Conservation (phyloP, 2,329 filamentous ascomycete species). For the Xylaria hypoxylon region DNA sequence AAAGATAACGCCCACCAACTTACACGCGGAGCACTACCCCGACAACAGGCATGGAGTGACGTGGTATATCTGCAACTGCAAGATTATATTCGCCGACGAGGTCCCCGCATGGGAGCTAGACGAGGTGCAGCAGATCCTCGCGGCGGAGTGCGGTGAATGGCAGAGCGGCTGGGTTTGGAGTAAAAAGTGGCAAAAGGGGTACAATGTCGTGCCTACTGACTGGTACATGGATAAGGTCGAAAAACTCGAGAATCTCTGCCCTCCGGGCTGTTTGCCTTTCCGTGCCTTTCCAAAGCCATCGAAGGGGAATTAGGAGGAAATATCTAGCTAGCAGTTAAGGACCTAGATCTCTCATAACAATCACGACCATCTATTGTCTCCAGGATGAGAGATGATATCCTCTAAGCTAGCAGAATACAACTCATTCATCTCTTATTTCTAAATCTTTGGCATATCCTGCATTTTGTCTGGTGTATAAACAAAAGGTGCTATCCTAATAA, state of each 20-base stretch:
- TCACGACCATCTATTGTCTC: too few species aligned
- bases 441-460: too few species aligned
- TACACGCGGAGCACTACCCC: background rate
- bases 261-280: background rate
- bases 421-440: too few species aligned
- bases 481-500: too few species aligned
- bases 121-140: conserved; percentile 7
- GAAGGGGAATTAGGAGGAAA: too few species aligned
- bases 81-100: background rate
- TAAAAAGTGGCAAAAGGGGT: conserved; percentile 27
- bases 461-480: too few species aligned
- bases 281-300: too few species aligned
- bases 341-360: too few species aligned
- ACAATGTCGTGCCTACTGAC: conserved; percentile 7
- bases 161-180: conserved; percentile 25
- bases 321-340: too few species aligned
- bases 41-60: background rate
- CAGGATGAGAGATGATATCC: too few species aligned
- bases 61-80: conserved; percentile 25
- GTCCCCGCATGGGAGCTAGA: conserved; percentile 10
- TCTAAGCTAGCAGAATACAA: too few species aligned
- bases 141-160: conserved; percentile 8
- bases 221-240: background rate
- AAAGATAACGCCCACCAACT: background rate
- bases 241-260: background rate